A percentile compares a stretch with the other conserved stretches of the same genome.
phyloP scores from a whole-genome alignment of 2,329 filamentous ascomycete species.

The Aspergillus sergii region DNA sequence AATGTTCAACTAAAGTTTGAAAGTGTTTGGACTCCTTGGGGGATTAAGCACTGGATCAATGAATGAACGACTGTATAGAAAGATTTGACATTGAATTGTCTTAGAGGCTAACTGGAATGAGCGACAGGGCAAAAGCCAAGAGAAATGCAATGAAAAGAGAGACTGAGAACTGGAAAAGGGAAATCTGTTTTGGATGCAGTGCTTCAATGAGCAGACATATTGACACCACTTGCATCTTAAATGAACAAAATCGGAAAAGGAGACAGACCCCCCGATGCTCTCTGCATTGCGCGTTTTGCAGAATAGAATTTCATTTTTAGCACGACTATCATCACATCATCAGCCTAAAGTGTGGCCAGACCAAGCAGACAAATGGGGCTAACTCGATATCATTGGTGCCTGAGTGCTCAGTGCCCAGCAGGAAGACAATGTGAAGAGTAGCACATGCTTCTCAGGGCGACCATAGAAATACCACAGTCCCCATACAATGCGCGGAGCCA shows the following conservation, averaged over 20 bases:
- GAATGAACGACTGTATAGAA: not conserved
- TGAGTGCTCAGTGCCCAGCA: constrained; percentile 1
- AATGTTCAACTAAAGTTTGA: not conserved
- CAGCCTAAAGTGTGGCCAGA: constrained; percentile 11
- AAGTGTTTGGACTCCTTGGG: not conserved
- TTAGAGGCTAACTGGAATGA: constrained; percentile 2
- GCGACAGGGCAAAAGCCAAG: not conserved
- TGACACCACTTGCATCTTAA: constrained; percentile 8
- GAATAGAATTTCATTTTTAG: constrained; percentile 10
- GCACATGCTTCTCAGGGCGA: not conserved
- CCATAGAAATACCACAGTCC: constrained; percentile 4
- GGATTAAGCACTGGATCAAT: not conserved
- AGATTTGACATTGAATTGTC: constrained; percentile 1
- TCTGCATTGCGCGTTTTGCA: constrained; percentile 18
- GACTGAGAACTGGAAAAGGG: not conserved
- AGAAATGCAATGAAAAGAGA: not conserved
- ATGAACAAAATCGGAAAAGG: not conserved
- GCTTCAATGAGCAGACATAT: not conserved
- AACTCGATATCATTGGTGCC: constrained; percentile 1
- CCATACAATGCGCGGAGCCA: constrained; percentile 5
- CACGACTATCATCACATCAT: constrained; percentile 18
- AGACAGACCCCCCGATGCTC: not conserved
- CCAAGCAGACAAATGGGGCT: not conserved
- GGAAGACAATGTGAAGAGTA: constrained; percentile 6
- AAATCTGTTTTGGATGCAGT: not conserved